phyloP scores from a whole-genome alignment of 768 basidiomycete species.

The Tylopilus rubrobrunneus region DNA sequence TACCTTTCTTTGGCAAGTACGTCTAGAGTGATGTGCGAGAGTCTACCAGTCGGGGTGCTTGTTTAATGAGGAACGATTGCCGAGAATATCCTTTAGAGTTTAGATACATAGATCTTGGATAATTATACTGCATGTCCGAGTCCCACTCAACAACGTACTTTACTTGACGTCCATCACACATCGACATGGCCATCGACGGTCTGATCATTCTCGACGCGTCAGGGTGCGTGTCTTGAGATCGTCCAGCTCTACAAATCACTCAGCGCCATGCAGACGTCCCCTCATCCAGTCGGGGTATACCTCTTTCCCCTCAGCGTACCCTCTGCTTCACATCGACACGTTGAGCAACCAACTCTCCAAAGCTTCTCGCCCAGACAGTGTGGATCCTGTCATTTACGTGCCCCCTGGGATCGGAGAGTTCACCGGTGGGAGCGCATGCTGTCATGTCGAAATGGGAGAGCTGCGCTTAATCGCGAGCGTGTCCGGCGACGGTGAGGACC shows the following conservation, averaged over 20 bases:
- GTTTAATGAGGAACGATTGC: neutral
- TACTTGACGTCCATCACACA: neutral
- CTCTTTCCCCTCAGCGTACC: conserved; percentile 69
- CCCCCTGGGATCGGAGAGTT: conserved; percentile 38
- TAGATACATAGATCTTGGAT: conserved; percentile 8
- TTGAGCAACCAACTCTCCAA: conserved; percentile 70
- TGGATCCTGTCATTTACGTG: conserved; percentile 76
- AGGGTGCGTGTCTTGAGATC: conserved; percentile 47
- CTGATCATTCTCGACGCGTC: conserved; percentile 73
- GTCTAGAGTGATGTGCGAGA: conserved; percentile 40
- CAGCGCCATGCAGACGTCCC: conserved; percentile 47
- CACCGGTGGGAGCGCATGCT: conserved; percentile 64
- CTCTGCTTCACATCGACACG: conserved; percentile 82
- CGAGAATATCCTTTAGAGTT: conserved; percentile 6
- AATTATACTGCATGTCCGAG: conserved; percentile 6
- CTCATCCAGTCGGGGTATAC: conserved; percentile 92
- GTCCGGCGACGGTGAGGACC: conserved; percentile 69
- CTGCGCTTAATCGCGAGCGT: conserved; percentile 77
- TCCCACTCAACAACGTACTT: neutral
- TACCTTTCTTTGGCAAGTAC: conserved; percentile 87
- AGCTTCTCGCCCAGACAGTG: conserved; percentile 45
- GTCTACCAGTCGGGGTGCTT: neutral
- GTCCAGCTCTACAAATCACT: neutral
- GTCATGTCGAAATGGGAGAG: conserved; percentile 75
- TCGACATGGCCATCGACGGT: conserved; percentile 72